phyloP scores from a whole-genome alignment of 1,139 yeast species.

The Candida buenavistaensis region DNA sequence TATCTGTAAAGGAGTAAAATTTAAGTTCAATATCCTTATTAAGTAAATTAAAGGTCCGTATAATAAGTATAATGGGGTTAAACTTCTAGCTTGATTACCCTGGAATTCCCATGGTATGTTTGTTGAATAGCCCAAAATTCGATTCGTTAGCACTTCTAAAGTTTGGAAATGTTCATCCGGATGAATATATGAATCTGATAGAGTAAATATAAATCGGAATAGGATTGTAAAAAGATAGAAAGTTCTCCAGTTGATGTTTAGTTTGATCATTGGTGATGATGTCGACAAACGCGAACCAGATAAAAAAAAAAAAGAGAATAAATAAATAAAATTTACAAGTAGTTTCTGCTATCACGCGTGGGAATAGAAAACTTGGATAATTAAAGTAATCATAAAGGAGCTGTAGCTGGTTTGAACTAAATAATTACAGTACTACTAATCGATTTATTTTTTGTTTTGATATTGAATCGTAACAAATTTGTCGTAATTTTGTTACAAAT shows the following conservation, averaged over 20 bases:
- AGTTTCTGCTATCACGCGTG: too few species aligned
- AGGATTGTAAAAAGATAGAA: constrained; percentile 44
- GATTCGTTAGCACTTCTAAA: constrained; percentile 64
- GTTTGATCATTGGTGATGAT: constrained; percentile 4
- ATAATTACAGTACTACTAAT: too few species aligned
- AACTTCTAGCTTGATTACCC: constrained; percentile 68
- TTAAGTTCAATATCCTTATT: constrained; percentile 22
- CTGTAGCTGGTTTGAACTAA: too few species aligned
- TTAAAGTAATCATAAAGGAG: too few species aligned
- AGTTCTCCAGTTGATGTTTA: constrained; percentile 42
- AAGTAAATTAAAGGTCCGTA: constrained; percentile 67
- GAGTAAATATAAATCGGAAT: constrained; percentile 56
- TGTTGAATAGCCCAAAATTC: constrained; percentile 50
- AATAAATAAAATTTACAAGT: not conserved
- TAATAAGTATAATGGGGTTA: constrained; percentile 62
- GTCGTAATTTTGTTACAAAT: too few species aligned
- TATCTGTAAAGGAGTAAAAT: constrained; percentile 43
- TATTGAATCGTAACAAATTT: too few species aligned
- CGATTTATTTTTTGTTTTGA: too few species aligned
- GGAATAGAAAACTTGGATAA: too few species aligned
- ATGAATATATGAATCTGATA: constrained; percentile 84
- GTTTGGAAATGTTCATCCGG: constrained; percentile 98
- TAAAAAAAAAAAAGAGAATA: not conserved
- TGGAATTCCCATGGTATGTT: constrained; percentile 83
- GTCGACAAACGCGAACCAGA: not conserved